phyloP scores from a whole-genome alignment of 306 rosid species.

The Prunus armeniaca region DNA sequence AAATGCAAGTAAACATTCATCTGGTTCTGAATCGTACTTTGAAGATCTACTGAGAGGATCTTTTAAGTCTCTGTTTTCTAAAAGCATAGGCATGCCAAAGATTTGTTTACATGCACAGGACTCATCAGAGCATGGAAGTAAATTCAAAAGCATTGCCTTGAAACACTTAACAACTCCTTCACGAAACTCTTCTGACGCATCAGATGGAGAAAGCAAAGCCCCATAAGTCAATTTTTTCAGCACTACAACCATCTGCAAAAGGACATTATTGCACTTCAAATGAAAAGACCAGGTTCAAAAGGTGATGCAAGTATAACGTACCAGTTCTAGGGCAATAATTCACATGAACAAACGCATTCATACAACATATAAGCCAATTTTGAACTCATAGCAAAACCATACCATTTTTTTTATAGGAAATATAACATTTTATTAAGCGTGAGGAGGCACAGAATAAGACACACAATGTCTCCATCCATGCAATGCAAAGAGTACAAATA shows the following conservation, averaged over 20 bases:
- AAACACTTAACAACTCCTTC: constrained; percentile 85
- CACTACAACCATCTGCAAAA: constrained; percentile 83
- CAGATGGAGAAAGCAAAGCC: constrained; percentile 77
- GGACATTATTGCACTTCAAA: constrained; percentile 24
- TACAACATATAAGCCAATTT: neutral
- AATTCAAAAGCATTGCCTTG: constrained; percentile 59
- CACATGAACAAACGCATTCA: neutral
- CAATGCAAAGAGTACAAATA: neutral
- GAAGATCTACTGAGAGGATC: constrained; percentile 26
- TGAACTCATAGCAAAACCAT: neutral
- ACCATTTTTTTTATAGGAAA: neutral
- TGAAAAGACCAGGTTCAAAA: neutral
- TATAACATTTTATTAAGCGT: neutral
- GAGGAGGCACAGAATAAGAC: neutral
- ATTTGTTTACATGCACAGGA: constrained; percentile 63
- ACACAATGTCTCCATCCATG: too few species aligned
- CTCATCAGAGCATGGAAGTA: constrained; percentile 56
- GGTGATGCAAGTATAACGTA: neutral
- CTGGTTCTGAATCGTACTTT: constrained; percentile 45
- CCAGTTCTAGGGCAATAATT: neutral
- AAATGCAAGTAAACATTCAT: constrained; percentile 74
- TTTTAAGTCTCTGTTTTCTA: constrained; percentile 35
- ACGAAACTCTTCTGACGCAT: constrained; percentile 97
- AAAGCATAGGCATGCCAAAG: constrained; percentile 54
- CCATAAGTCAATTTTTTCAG: constrained; percentile 88